Evolutionary conservation across 2,329 filamentous ascomycete genomes (phyloP).

Genomic region (Fusarium tupiense): DNA sequence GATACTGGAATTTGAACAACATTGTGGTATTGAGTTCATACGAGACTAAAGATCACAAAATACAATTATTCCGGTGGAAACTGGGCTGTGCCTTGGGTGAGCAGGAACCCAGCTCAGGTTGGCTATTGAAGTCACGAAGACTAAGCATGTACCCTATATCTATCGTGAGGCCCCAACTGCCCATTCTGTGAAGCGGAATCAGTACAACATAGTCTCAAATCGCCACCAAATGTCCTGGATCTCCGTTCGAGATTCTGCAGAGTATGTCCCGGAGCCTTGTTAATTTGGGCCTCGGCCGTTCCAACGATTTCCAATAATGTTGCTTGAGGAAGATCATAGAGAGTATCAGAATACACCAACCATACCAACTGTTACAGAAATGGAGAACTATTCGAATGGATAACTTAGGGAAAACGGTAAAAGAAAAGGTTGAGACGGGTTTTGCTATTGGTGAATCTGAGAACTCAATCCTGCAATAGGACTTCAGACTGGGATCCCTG

Average conservation of each 20-base stretch:
- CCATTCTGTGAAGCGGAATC: background rate
- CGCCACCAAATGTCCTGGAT: rapidly evolving
- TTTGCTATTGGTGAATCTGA: background rate
- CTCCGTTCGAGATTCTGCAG: background rate
- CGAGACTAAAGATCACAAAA: rapidly evolving
- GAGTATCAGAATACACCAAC: background rate
- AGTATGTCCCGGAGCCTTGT: no score
- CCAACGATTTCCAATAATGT: background rate
- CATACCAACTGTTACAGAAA: background rate
- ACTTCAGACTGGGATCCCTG: background rate
- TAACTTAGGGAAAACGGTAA: background rate
- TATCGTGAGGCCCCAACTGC: no score
- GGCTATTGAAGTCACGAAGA: no score
- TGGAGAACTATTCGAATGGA: no score
- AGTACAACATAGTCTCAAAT: background rate
- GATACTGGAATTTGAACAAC: background rate
- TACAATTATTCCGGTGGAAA: background rate
- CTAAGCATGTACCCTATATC: background rate
- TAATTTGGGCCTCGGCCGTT: background rate
- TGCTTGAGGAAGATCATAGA: background rate
- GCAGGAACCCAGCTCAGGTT: background rate
- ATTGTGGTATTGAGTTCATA: background rate
- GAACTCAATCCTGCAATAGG: background rate
- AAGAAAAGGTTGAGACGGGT: background rate
- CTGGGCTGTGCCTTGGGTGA: no score